phyloP scores from a whole-genome alignment of 2,329 filamentous ascomycete species.

The Simplicillium aogashimaense region DNA sequence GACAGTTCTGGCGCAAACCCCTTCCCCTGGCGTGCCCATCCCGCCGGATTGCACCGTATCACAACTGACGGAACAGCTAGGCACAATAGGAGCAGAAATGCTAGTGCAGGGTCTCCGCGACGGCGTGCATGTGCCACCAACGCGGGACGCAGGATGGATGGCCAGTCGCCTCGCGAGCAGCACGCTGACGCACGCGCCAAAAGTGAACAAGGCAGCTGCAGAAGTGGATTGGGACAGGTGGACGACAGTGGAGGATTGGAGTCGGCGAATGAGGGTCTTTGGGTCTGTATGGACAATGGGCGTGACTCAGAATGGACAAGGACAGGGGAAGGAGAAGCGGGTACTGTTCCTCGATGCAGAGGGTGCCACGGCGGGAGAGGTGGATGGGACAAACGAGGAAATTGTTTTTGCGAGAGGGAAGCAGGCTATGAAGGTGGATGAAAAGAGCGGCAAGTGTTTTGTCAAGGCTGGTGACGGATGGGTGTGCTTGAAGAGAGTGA shows the following conservation, averaged over 20 bases:
- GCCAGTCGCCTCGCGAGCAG: conserved; percentile 9
- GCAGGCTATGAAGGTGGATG: conserved; percentile 4
- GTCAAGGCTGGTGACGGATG: conserved; percentile 11
- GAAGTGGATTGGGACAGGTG: conserved; percentile 50
- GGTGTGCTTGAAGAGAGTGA: conserved; percentile 19
- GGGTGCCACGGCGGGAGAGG: conserved; percentile 9
- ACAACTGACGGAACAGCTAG: conserved; percentile 38
- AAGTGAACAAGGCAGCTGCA: conserved; percentile 56
- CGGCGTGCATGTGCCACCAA: conserved; percentile 55
- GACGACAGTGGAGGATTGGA: conserved; percentile 39
- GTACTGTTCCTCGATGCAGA: conserved; percentile 28
- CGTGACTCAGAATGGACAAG: conserved; percentile 9
- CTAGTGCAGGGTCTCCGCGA: conserved; percentile 56
- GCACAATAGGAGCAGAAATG: conserved; percentile 57
- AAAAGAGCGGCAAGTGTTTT: conserved; percentile 10
- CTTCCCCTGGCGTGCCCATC: conserved; percentile 44
- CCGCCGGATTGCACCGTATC: conserved; percentile 31
- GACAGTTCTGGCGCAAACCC: conserved; percentile 60
- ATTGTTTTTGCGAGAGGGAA: background rate
- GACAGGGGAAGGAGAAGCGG: conserved; percentile 17
- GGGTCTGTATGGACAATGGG: conserved; percentile 54
- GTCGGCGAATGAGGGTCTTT: conserved; percentile 47
- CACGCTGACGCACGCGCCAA: conserved; percentile 49
- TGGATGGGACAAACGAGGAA: background rate
- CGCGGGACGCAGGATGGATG: conserved; percentile 25